Conservation (phyloP, 23 red algal genomes). For the Gracilaria caudata region DNA sequence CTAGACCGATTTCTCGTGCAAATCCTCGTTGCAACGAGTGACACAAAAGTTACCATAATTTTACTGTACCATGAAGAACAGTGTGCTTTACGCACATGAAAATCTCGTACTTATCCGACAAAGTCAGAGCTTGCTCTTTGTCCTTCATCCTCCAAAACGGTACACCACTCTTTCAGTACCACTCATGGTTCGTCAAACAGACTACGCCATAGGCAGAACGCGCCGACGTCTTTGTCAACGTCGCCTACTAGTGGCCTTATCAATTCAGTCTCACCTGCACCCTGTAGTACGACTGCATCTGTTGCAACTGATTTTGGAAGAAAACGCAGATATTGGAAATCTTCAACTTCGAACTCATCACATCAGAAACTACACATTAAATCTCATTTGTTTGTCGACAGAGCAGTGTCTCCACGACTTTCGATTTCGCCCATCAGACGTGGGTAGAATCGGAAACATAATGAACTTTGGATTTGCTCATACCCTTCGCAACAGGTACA, state of each 20-base stretch:
- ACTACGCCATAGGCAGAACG: neutral
- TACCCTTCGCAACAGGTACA: constrained; percentile 8
- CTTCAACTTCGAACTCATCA: neutral
- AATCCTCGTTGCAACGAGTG: neutral
- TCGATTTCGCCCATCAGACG: neutral
- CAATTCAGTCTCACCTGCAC: neutral
- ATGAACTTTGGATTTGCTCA: neutral
- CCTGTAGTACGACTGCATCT: neutral
- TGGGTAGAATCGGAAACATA: neutral
- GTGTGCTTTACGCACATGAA: neutral
- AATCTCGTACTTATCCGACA: neutral
- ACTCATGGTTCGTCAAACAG: neutral
- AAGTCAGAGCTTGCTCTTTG: too few species aligned
- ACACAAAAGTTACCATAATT: neutral
- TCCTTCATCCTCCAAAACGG: too few species aligned
- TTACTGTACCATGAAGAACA: neutral
- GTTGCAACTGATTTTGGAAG: neutral
- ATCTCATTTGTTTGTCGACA: neutral
- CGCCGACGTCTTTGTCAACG: neutral
- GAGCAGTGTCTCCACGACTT: constrained; percentile 7
- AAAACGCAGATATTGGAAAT: neutral
- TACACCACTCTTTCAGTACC: neutral
- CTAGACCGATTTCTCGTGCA: neutral
- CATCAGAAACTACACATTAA: neutral
- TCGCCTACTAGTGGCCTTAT: neutral